These are phyloP conservation scores for Trichosporon asahii DNA, from an alignment of 1,284 basidiomycete species.

Conservation along the genomic window DNA sequence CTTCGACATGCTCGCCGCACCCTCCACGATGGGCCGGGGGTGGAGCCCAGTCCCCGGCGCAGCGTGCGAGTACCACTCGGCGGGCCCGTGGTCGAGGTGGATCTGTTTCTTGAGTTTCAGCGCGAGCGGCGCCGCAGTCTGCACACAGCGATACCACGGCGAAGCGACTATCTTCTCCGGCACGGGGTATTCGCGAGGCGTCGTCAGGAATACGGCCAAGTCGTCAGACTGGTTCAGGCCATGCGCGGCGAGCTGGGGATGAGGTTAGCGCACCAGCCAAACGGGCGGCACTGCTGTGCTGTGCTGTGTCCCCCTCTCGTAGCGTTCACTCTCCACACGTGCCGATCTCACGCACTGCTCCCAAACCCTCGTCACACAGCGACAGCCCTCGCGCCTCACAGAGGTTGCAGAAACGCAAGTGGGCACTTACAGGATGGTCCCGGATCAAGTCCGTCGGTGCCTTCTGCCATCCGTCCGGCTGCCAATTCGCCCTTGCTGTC, in stretches of 20 bases:
- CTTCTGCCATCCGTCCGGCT: constrained; percentile 31
- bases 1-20: constrained; percentile 24
- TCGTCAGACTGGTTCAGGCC: constrained; percentile 47
- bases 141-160: constrained; percentile 56
- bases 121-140: constrained; percentile 52
- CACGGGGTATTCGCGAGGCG: constrained; percentile 34
- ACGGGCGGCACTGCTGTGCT: no score
- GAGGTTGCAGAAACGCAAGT: no score
- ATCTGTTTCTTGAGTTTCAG: constrained; percentile 23
- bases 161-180: constrained; percentile 45
- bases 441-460: constrained; percentile 53
- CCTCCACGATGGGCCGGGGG: constrained; percentile 38
- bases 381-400: no score
- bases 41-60: constrained; percentile 41
- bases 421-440: constrained; percentile 51
- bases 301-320: no score
- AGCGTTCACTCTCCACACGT: no score
- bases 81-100: constrained; percentile 21
- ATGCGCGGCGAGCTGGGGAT: constrained; percentile 51
- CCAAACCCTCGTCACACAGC: no score
- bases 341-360: no score
- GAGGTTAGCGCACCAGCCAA: no score
- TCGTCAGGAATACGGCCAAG: constrained; percentile 39
- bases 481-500: constrained; percentile 12
- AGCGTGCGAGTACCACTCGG: constrained; percentile 19